Conservation (phyloP, 2,329 filamentous ascomycete species). For the Lecanicillium sp. region DNA sequence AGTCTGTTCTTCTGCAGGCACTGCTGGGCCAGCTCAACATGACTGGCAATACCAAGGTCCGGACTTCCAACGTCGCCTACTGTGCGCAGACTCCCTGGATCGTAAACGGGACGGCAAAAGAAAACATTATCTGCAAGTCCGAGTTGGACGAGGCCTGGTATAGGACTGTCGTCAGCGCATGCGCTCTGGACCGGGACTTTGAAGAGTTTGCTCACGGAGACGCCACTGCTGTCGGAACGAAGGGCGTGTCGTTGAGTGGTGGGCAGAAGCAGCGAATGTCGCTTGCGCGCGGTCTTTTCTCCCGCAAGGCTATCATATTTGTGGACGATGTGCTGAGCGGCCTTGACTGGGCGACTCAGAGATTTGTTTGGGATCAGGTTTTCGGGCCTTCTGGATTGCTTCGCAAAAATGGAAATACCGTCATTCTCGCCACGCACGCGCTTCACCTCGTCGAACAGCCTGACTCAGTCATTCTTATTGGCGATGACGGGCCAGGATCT, state of each 20-base stretch:
- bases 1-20: slow-evolving; percentile 19
- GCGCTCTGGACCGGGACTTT: slow-evolving; percentile 19
- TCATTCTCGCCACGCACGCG: slow-evolving; percentile 25
- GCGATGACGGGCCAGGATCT: not conserved
- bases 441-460: slow-evolving; percentile 20
- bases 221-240: slow-evolving; percentile 17
- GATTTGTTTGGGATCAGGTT: slow-evolving; percentile 29
- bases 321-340: slow-evolving; percentile 31
- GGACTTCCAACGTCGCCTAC: slow-evolving; percentile 18
- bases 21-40: slow-evolving; percentile 18
- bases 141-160: slow-evolving; percentile 19
- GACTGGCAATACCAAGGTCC: slow-evolving; percentile 11
- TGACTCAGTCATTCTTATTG: slow-evolving; percentile 14
- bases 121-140: slow-evolving; percentile 21
- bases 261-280: slow-evolving; percentile 23
- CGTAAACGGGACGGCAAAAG: slow-evolving; percentile 17
- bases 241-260: slow-evolving; percentile 22
- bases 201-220: slow-evolving; percentile 20
- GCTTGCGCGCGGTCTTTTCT: slow-evolving; percentile 22
- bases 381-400: slow-evolving; percentile 29
- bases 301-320: slow-evolving; percentile 20
- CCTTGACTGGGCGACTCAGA: slow-evolving; percentile 32
- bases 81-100: slow-evolving; percentile 23
- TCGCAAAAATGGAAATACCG: slow-evolving; percentile 17
- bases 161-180: slow-evolving; percentile 17